Evolutionary conservation across 2,329 filamentous ascomycete genomes (phyloP), one percentile per base, ranked within the genome.

Genomic region (Cadophora malorum): DNA sequence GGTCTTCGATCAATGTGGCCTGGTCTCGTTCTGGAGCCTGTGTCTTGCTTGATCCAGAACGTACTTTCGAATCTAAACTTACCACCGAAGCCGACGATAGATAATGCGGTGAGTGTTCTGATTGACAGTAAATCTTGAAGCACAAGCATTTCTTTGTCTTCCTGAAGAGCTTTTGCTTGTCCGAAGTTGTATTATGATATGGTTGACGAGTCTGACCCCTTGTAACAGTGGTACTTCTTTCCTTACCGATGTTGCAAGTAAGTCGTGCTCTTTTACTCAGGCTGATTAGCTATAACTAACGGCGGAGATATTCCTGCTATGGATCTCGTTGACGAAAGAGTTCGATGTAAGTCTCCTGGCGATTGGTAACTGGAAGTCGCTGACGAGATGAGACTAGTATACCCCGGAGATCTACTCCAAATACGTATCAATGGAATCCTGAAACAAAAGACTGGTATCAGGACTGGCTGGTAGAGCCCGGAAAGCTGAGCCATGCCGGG

Each of bases 1-100:
- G 33, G 83, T 77, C 19, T 86, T 80, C 69, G 86, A 86, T 65
- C 81, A 81, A 65, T 85, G 80, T 0, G 85, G 85, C 0, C 87
- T 72, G 25, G 85, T 81, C 12, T 73, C 19, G 65, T 71, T 23
- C 53, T 60, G 3, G 28, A 49, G 33, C 31, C 23, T 2, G 60
- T 50, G 14, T 53, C 66, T 19, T 52, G 38, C 19, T 64, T 73
- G 1, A 62, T 73, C 21, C 69, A 73, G 16, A 71, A 71, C 23
- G 72, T 73, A 14, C 23, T 73, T 3, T 66, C 66, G 21, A 71
- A 69, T 5, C 23, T 49, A 14, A 21, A 62, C n/a, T 7, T 14
- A 21, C 23, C 38, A 4, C 41, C 59, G n/a, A n/a, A 62, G 9
- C 19, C 25, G 5, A 62, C 23, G 5, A 41, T 33, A 1, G 25